Evolutionary conservation across 2,329 filamentous ascomycete genomes (phyloP).

Genomic region (Fusarium tricinctum): DNA sequence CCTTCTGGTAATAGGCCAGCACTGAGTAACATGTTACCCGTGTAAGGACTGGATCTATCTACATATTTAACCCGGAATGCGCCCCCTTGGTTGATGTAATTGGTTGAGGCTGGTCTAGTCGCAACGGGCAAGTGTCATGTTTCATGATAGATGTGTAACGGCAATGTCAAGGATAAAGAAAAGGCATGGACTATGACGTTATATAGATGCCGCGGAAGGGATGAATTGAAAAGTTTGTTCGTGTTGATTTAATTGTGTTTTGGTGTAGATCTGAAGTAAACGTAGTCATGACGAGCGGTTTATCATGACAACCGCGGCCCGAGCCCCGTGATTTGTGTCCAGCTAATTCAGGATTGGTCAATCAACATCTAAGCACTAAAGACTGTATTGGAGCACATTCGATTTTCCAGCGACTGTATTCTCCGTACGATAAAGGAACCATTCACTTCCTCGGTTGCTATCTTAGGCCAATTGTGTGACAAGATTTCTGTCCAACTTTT

Average conservation of each 20-base stretch:
- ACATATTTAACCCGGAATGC: conserved; percentile 44
- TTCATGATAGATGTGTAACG: conserved; percentile 42
- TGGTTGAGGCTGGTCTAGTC: conserved; percentile 43
- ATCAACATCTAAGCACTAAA: background rate
- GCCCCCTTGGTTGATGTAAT: conserved; percentile 39
- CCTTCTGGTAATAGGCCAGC: conserved; percentile 10
- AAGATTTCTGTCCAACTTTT: background rate
- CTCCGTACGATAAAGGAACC: background rate
- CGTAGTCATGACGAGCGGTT: background rate
- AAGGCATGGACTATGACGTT: conserved; percentile 4
- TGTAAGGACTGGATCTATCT: conserved; percentile 39
- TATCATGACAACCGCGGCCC: conserved; percentile 2
- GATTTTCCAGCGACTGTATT: no score
- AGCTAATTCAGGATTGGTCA: background rate
- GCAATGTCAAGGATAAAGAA: conserved; percentile 22
- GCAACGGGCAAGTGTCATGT: conserved; percentile 44
- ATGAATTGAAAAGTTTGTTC: conserved; percentile 42
- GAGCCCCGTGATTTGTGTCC: background rate
- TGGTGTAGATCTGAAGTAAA: background rate
- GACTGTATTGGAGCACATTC: background rate
- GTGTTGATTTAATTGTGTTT: background rate
- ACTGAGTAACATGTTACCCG: conserved; percentile 8
- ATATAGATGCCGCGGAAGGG: conserved; percentile 24
- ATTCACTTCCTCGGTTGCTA: background rate
- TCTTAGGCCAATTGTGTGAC: background rate